Evolutionary conservation across 2,329 filamentous ascomycete genomes (phyloP).

Genomic region (Aspergillus japonicus): DNA sequence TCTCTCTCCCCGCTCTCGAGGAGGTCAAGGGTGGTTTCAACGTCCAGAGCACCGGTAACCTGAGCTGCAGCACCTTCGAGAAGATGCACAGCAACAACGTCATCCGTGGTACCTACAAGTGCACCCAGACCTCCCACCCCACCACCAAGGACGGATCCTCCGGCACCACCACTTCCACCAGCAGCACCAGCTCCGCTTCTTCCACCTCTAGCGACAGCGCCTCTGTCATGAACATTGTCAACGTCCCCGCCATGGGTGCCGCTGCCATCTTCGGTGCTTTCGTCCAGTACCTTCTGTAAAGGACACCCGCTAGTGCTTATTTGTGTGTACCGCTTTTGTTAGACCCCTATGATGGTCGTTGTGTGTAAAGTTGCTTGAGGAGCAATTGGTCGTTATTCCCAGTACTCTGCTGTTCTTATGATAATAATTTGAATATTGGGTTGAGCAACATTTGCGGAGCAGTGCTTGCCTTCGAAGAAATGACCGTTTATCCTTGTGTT

Average conservation of each 20-base stretch:
- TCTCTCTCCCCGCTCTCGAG: slow-evolving; percentile 65
- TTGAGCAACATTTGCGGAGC: slow-evolving; percentile 31
- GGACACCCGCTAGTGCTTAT: slow-evolving; percentile 28
- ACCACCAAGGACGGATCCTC: slow-evolving; percentile 34
- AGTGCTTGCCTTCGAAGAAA: slow-evolving; percentile 25
- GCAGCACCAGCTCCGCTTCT: slow-evolving; percentile 25
- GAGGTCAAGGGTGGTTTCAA: slow-evolving; percentile 72
- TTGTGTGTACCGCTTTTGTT: slow-evolving; percentile 31
- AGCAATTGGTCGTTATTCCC: slow-evolving; percentile 33
- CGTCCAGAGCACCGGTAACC: slow-evolving; percentile 64
- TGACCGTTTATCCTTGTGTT: slow-evolving; percentile 22
- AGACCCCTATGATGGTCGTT: slow-evolving; percentile 27
- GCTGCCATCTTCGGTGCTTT: slow-evolving; percentile 47
- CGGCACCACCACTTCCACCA: slow-evolving; percentile 30
- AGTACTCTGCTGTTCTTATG: slow-evolving; percentile 38
- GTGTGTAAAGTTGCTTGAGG: slow-evolving; percentile 39
- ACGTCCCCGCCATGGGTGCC: slow-evolving; percentile 41
- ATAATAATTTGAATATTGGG: slow-evolving; percentile 42
- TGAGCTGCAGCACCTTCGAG: slow-evolving; percentile 58
- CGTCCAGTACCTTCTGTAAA: slow-evolving; percentile 49
- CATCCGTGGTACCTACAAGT: slow-evolving; percentile 51
- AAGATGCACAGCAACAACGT: slow-evolving; percentile 41
- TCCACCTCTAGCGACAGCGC: slow-evolving; percentile 38
- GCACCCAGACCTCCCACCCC: slow-evolving; percentile 40
- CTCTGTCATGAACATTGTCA: slow-evolving; percentile 36